phyloP scores from a whole-genome alignment of 495 filamentous ascomycete genomes.

The Podospora pseudoanserina region DNA sequence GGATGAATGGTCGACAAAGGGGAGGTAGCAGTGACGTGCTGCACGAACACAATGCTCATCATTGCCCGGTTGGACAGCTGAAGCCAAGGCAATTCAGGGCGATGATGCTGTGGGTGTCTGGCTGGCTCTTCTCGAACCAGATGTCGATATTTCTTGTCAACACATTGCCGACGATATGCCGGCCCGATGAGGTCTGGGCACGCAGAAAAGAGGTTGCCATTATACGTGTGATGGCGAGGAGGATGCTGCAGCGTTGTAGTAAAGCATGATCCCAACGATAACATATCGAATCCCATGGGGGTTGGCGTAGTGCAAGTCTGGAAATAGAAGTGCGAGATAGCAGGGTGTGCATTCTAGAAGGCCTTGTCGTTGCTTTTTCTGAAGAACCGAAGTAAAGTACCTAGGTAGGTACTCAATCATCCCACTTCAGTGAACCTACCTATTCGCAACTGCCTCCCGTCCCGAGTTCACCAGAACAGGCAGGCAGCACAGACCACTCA shows the following conservation, averaged over 20 bases:
- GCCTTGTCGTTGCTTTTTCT: background rate
- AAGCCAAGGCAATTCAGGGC: no score
- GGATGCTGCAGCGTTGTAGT: background rate
- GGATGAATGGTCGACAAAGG: constrained; percentile 11
- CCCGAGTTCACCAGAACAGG: no score
- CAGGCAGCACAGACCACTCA: background rate
- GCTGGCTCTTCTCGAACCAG: background rate
- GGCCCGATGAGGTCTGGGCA: background rate
- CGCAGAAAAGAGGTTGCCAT: background rate
- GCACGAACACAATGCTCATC: background rate
- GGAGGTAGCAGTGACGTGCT: constrained; percentile 11
- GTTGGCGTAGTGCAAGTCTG: background rate
- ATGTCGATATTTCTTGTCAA: background rate
- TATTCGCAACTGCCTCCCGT: no score
- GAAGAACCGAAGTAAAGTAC: background rate
- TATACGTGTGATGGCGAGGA: background rate
- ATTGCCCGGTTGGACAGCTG: background rate
- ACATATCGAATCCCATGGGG: background rate
- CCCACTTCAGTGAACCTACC: background rate
- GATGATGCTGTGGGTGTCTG: no score
- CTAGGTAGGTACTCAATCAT: background rate
- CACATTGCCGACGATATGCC: background rate
- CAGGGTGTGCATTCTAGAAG: background rate
- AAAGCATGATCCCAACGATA: background rate
- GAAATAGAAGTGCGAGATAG: background rate